Base-by-base conservation (phyloP, 1,139 yeast species). In the Hyphopichia buzzinii region DNA sequence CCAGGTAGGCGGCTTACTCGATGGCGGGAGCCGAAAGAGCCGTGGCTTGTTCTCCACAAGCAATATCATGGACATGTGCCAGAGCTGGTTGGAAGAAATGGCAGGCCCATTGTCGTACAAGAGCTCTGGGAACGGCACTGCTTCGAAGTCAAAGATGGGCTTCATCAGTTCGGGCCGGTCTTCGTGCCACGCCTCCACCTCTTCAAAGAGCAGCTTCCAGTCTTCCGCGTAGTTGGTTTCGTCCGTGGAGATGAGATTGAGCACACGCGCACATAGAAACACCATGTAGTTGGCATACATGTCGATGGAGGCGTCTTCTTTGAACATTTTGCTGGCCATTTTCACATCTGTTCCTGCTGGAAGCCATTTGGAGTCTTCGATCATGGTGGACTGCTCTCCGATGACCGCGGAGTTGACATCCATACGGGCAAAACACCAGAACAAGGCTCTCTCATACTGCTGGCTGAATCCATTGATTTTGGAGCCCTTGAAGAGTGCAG, bases 201-300 rank as follows among this genome's bases (percentile, higher is more conserved):
- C 66, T 17, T 55, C 47, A 69, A 69, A 67, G 8, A 67, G 35
- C 10, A 44, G 39, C 25, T 53, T 48, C 72, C 72, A 67, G 38
- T 62, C 63, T 22, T 44, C 44, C 13, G 61, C 62, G 39, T 61
- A 67, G 33, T 50, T 43, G 19, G 48, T 49, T 8, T 38, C 42
- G 4, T 48, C 36, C 21, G 39, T 39, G 7, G 54, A 42, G 2
- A 62, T 56, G 29, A 64, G 39, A 36, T 61, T 55, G 39, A 64
- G 39, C 4, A 64, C 69, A 26, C 69, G 44, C 1, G 70, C 54
- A 27, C 65, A 55, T 21, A 67, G 41, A 36, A 52, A 64, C 1
- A 67, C 67, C 46, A 62, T 59, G 39, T 65, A 67, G 43, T 67
- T 67, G 4, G 71, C 67, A 42, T 64, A 67, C 68, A 63, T 62